Evolutionary conservation across 768 basidiomycete genomes (phyloP).

Genomic region (Tubosaeta sp.): DNA sequence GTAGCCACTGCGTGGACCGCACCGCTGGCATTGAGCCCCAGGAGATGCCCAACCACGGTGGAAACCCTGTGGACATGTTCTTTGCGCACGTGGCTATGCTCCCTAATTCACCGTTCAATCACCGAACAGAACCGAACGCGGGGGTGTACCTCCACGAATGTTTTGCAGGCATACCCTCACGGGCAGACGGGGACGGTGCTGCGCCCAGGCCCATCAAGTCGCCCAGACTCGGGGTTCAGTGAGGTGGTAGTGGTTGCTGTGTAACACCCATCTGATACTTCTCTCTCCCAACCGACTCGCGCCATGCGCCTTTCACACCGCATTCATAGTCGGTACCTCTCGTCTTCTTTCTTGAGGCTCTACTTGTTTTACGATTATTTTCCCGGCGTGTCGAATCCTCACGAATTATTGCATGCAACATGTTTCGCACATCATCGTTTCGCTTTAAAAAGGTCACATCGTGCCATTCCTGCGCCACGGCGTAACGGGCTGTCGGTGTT

Average conservation of each 20-base stretch:
- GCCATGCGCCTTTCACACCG: not conserved
- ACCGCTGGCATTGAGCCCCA: constrained; percentile 35
- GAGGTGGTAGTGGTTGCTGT: constrained; percentile 31
- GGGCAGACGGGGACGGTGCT: constrained; percentile 36
- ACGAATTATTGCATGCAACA: not conserved
- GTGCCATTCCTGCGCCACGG: not conserved
- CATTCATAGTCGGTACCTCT: not conserved
- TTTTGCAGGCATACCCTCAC: constrained; percentile 31
- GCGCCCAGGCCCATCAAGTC: constrained; percentile 50
- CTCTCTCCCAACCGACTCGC: not conserved
- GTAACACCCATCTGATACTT: too few species aligned
- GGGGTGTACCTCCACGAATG: constrained; percentile 42
- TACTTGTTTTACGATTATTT: not conserved
- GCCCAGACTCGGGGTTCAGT: constrained; percentile 68
- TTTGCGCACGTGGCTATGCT: constrained; percentile 65
- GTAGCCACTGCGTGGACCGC: constrained; percentile 61
- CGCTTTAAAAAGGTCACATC: not conserved
- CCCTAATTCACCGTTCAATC: constrained; percentile 51
- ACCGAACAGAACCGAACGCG: constrained; percentile 43
- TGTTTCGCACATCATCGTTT: not conserved
- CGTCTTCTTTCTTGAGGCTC: not conserved
- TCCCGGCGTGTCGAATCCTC: not conserved
- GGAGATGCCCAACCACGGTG: constrained; percentile 6
- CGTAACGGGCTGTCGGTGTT: not conserved
- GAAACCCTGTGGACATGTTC: constrained; percentile 54